Conservation (phyloP, 1,284 basidiomycete species). For the Melanopsichium pennsylvanicum region DNA sequence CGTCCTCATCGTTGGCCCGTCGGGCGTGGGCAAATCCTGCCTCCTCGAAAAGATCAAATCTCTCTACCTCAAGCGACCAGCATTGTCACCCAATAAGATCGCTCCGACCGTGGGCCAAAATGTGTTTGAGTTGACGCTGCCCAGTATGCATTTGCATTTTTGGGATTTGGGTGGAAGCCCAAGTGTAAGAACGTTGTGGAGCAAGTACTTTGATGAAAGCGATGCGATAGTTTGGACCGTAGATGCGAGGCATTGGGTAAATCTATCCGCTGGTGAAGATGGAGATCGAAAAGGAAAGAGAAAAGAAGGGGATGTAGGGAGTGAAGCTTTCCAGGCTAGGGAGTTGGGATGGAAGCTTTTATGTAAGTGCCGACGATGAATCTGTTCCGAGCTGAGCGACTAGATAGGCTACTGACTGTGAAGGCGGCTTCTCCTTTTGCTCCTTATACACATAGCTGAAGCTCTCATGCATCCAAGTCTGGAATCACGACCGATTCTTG, state of each 20-base stretch:
- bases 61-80: conserved; percentile 33
- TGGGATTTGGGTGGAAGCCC: conserved; percentile 55
- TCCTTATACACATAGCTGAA: conserved; percentile 6
- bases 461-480: conserved; percentile 34
- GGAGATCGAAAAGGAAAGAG: conserved; percentile 21
- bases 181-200: conserved; percentile 50
- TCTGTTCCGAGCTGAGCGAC: background rate
- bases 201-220: conserved; percentile 50
- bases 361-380: conserved; percentile 4
- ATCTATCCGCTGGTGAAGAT: conserved; percentile 5
- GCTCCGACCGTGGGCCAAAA: conserved; percentile 56
- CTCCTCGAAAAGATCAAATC: conserved; percentile 46
- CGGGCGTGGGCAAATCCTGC: conserved; percentile 54
- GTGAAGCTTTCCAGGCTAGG: conserved; percentile 15
- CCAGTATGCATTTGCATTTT: conserved; percentile 39
- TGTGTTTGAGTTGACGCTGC: conserved; percentile 43
- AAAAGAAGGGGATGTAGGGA: conserved; percentile 2
- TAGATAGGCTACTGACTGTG: too few species aligned
- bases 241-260: conserved; percentile 37
- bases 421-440: too few species aligned
- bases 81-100: conserved; percentile 36
- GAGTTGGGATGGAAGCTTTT: conserved; percentile 27
- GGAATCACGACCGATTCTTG: conserved; percentile 29
- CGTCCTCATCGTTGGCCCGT: conserved; percentile 44
- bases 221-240: conserved; percentile 48